These are phyloP conservation scores for Lodderomyces oxycetoniae DNA, from an alignment of 1,139 yeast species.

Conservation along the genomic window DNA sequence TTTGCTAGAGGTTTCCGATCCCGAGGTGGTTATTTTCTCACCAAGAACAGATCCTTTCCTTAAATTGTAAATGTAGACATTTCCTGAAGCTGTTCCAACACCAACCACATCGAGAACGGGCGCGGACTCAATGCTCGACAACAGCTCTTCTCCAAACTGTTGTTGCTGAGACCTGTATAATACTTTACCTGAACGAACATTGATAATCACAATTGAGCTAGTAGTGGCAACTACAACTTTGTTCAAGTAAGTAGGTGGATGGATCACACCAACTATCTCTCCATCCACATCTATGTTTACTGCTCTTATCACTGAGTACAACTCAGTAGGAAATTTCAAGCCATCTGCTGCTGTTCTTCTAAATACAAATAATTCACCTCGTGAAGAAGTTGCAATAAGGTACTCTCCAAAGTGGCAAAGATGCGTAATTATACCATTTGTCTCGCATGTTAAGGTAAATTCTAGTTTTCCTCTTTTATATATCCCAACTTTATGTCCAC, in stretches of 20 bases:
- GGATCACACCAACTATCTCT: slow-evolving; percentile 61
- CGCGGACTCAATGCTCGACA: slow-evolving; percentile 69
- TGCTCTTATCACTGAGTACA: slow-evolving; percentile 56
- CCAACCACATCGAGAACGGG: slow-evolving; percentile 87
- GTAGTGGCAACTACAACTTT: slow-evolving; percentile 78
- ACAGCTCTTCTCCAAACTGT: slow-evolving; percentile 24
- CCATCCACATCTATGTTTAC: slow-evolving; percentile 61
- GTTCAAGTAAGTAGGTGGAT: slow-evolving; percentile 90
- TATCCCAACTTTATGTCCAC: slow-evolving; percentile 66
- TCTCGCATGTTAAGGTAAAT: slow-evolving; percentile 42
- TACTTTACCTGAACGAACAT: slow-evolving; percentile 73
- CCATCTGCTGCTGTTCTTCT: slow-evolving; percentile 43
- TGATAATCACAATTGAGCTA: slow-evolving; percentile 55
- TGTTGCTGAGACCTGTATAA: slow-evolving; percentile 50
- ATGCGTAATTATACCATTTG: slow-evolving; percentile 37
- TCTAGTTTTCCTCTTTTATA: slow-evolving; percentile 80
- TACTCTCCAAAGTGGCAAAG: slow-evolving; percentile 75
- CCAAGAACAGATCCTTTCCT: slow-evolving; percentile 57
- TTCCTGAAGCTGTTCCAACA: slow-evolving; percentile 69
- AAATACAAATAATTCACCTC: slow-evolving; percentile 57
- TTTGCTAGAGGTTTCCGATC: slow-evolving; percentile 42
- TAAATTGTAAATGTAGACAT: slow-evolving; percentile 61
- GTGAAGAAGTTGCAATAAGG: slow-evolving; percentile 54
- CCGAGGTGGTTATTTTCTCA: slow-evolving; percentile 53
- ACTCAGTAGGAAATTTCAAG: slow-evolving; percentile 53